Conservation (phyloP, 371 early-diverging fungal species). For the Saksenaea vasiformis region DNA sequence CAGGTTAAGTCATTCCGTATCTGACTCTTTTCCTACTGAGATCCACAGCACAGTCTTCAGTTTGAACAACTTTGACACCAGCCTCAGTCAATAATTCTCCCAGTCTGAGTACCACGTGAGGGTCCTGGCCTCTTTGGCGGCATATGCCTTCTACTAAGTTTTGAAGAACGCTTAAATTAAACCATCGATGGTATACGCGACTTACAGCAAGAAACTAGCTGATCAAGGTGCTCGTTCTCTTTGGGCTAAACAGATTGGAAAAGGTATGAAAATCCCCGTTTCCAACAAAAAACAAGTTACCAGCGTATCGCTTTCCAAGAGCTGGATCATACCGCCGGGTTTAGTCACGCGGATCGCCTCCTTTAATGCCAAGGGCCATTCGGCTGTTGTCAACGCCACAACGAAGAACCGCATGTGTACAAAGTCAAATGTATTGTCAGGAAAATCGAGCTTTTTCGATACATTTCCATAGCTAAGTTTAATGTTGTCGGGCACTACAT, state of each 20-base stretch:
- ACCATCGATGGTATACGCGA: not conserved
- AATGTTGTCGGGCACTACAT: conserved; percentile 43
- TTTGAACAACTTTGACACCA: too few relatives aligned
- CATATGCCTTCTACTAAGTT: conserved; percentile 26
- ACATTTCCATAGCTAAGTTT: conserved; percentile 38
- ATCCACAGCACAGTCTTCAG: too few relatives aligned
- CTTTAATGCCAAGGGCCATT: conserved; percentile 35
- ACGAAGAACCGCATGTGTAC: conserved; percentile 50
- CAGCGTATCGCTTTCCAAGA: conserved; percentile 47
- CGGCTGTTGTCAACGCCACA: conserved; percentile 28
- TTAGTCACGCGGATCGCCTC: conserved; percentile 49
- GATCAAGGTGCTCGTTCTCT: not conserved
- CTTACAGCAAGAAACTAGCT: too few relatives aligned
- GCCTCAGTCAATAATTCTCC: not conserved
- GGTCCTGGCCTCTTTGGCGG: conserved; percentile 35
- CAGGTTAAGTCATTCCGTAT: too few relatives aligned
- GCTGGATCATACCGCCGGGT: conserved; percentile 44
- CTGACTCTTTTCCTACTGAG: too few relatives aligned
- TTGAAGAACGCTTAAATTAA: not conserved
- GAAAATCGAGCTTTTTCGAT: conserved; percentile 39
- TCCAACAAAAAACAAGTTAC: conserved; percentile 4
- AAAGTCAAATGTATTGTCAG: conserved; percentile 46
- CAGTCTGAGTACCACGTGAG: conserved; percentile 31
- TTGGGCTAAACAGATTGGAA: too few relatives aligned
- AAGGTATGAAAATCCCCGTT: too few relatives aligned